Conservation (phyloP, 2,329 filamentous ascomycete species). For the Ramularia endophylla region DNA sequence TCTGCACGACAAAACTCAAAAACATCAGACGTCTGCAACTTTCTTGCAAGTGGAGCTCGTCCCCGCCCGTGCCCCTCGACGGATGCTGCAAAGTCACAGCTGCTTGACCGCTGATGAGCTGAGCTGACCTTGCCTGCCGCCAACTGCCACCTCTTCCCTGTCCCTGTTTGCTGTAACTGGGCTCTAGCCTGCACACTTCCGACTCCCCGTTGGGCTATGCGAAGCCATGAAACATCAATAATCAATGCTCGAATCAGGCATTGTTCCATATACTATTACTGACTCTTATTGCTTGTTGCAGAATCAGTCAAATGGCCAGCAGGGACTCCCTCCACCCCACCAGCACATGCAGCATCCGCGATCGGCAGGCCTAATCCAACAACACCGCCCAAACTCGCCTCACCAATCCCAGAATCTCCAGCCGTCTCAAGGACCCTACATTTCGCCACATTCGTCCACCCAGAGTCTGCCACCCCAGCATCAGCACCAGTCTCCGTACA, state of each 20-base stretch:
- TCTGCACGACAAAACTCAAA: conserved; percentile 19
- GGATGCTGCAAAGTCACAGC: conserved; percentile 3
- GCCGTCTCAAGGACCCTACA: conserved; percentile 56
- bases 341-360: conserved; percentile 64
- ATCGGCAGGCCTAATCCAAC: conserved; percentile 65
- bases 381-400: conserved; percentile 60
- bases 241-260: too few species aligned
- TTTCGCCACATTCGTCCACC: conserved; percentile 60
- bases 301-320: conserved; percentile 41
- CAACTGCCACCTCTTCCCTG: not conserved
- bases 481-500: conserved; percentile 55
- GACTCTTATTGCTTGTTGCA: conserved; percentile 11
- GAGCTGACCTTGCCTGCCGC: too few species aligned
- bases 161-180: not conserved
- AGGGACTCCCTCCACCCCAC: conserved; percentile 60
- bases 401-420: conserved; percentile 56
- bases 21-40: conserved; percentile 1
- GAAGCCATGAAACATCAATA: conserved; percentile 10
- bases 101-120: not conserved
- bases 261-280: conserved; percentile 10
- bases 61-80: not conserved
- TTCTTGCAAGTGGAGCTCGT: conserved; percentile 1
- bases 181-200: conserved; percentile 8
- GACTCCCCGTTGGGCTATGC: conserved; percentile 3
- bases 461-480: conserved; percentile 41